Evolutionary conservation across 495 filamentous ascomycete species (phyloP), one percentile per base, ranked within the genome.

Genomic region (Cudoniella acicularis): DNA sequence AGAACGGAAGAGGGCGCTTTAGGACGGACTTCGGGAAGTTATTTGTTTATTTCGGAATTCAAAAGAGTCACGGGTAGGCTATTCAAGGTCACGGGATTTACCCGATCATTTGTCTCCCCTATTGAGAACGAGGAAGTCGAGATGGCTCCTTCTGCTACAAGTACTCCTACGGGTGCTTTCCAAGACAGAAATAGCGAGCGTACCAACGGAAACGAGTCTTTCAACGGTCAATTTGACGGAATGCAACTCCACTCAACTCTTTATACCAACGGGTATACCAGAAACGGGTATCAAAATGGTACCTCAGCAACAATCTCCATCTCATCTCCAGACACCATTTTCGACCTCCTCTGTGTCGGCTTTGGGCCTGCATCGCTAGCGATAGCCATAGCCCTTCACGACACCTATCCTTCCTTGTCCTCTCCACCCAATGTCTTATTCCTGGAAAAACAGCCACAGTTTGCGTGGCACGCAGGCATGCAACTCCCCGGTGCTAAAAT

Each of bases 391-490:
- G 93, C 93, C 6, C 78, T 96, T 23, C 86, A 94, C 69, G 93
- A 98, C 70, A 75, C 61, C 54, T 79, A 63, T 51, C 68, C 68
- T 21, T 61, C 58, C 54, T 67, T 64, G 17, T 59, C 41, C 60
- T 45, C 23, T 1, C 13, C 20, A 1, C 90, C 88, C 26, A 90
- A 87, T 64, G 85, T 93, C 2, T 77, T 86, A 42, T 97, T 96
- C 73, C 70, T 97, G 20, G 93, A 97, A 75, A 86, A 87, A 59
- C 93, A 98, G 74, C 66, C 77, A 21, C 74, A 82, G 43, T 98
- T 97, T 65, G 82, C 85, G 50, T 97, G 93, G 93, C 93, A 98
- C 70, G 83, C 87, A 2, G 93, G 93, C 36, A 98, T 98, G 93
- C 81, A 96, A 54, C 82, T 98, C 1, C 91, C 91, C 0, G 91